These are phyloP conservation scores for Talaromyces liani DNA, from an alignment of 495 filamentous ascomycete genomes.

Conservation along the genomic window DNA sequence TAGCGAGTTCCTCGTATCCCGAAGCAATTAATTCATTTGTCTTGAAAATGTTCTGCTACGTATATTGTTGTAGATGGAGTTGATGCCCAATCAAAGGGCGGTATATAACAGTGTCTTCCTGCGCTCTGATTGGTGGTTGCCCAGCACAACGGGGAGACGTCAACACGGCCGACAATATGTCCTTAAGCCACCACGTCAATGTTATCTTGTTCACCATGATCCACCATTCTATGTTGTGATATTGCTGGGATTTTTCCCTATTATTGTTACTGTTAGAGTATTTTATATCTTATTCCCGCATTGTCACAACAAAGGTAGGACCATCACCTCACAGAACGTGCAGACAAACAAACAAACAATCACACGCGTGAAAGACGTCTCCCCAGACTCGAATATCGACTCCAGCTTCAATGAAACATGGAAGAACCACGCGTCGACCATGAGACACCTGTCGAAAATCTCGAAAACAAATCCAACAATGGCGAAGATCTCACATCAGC, in stretches of 20 bases:
- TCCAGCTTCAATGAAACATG: background rate
- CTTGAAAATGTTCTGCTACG: too few species aligned
- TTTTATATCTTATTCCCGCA: background rate
- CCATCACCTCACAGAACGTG: background rate
- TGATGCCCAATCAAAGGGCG: background rate
- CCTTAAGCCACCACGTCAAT: background rate
- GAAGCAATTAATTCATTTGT: too few species aligned
- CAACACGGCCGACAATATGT: background rate
- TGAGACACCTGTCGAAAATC: constrained; percentile 14
- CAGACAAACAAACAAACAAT: background rate
- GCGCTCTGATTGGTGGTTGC: constrained; percentile 6
- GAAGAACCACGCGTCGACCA: background rate
- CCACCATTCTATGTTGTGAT: background rate
- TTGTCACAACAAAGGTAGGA: background rate
- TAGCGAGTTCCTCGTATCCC: too few species aligned
- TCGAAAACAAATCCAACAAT: background rate
- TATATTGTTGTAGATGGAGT: background rate
- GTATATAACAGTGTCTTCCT: background rate
- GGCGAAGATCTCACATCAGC: background rate
- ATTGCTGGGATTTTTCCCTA: background rate
- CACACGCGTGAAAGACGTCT: background rate
- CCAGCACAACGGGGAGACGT: background rate
- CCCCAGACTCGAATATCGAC: background rate
- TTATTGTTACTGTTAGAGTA: background rate
- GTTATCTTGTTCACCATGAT: background rate